phyloP scores from a whole-genome alignment of 306 rosid species.

The Citrullus colocynthis region DNA sequence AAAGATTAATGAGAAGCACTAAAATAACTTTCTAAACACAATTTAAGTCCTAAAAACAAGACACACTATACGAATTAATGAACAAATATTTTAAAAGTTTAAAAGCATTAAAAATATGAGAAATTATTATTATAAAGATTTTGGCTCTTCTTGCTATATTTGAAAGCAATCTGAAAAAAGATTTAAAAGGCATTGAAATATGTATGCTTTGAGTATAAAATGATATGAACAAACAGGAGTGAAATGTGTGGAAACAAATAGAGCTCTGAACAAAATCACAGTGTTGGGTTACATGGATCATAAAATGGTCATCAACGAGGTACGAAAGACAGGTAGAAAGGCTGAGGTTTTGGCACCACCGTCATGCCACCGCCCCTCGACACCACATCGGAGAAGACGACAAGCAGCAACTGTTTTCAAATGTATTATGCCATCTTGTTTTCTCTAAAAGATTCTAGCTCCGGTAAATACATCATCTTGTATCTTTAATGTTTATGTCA shows the following conservation, averaged over 20 bases:
- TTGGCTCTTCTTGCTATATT: no score
- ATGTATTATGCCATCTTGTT: constrained; percentile 1
- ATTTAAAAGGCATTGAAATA: not conserved
- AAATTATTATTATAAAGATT: no score
- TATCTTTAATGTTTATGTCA: not conserved
- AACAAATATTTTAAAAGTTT: no score
- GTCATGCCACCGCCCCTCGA: not conserved
- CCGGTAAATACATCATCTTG: not conserved
- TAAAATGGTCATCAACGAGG: not conserved
- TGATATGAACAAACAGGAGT: not conserved
- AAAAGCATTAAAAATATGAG: no score
- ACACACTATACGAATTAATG: no score
- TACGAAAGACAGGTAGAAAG: not conserved
- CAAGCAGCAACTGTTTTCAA: not conserved
- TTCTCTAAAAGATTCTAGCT: not conserved
- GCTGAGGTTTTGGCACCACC: not conserved
- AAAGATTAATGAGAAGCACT: no score
- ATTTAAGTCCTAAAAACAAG: no score
- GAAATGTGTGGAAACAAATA: not conserved
- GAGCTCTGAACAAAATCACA: not conserved
- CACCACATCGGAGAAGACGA: not conserved
- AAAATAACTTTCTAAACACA: no score
- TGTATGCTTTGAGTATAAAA: no score
- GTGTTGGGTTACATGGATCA: not conserved
- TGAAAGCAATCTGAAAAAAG: no score